Base-by-base conservation (phyloP, 2,329 filamentous ascomycete genomes). In the Exophiala dermatitidis region DNA sequence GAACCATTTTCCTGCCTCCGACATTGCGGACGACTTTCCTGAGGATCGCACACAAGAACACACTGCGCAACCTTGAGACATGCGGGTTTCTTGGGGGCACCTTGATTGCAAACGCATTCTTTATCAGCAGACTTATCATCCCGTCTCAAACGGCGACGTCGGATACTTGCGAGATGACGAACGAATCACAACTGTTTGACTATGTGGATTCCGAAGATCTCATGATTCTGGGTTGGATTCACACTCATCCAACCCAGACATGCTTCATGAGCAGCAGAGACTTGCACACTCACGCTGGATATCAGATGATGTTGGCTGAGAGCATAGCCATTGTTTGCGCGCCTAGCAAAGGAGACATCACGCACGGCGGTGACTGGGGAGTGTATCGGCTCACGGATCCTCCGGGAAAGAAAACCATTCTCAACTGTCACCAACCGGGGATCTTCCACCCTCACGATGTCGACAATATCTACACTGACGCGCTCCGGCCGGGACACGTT, bases 211-310 rank as follows among this genome's bases (percentile, higher is more conserved):
- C 77, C 3, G 54, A 60, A 43, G 87, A 94, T 56, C 71, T 97
- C 34, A 81, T 95, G 69, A 83, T 95, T 49, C 78, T 95, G 3
- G 91, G 91, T 37, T 98, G 93, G 93, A 98, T 98, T 57, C 93
- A 98, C 67, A 98, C 93, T 0, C 93, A 98, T 68, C 93, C 93
- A 0, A 89, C 86, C 0, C 93, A 98, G 72, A 94, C 89, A 0
- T 98, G 93, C 70, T 98, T 98, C 68, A 94, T 98, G 88, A 95
- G 89, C 67, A 93, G 86, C 46, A 78, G 91, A 46, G 93, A 98
- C 66, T 68, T 97, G 61, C 93, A 98, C 67, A 98, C 94, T 0
- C 91, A 95, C 66, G 84, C 85, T 2, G 90, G 90, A 7, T 97
- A 96, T 68, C 93, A 98, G 70, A 84, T 93, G 55, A 96, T 96